Percentiles rank a stretch among this genome's conserved stretches.
These are phyloP conservation scores for Agaricus sinodeliciosus DNA, from an alignment of 768 basidiomycete genomes.

Conservation along the genomic window DNA sequence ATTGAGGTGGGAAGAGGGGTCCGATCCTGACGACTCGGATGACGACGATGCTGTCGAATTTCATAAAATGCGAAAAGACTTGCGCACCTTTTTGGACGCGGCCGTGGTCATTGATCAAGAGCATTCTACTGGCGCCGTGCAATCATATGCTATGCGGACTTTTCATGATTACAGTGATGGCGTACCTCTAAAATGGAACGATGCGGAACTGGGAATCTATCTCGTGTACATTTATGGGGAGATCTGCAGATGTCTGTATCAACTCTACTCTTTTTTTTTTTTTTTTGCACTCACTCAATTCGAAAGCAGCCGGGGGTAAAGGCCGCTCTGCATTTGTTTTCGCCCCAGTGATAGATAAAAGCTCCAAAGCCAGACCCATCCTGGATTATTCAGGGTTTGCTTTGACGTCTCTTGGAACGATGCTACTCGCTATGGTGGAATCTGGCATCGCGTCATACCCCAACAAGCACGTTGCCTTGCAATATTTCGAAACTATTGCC, in stretches of 20 bases:
- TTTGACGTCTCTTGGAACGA: conserved; percentile 84
- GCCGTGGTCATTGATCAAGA: conserved; percentile 80
- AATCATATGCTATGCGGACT: conserved; percentile 66
- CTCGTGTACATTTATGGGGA: conserved; percentile 93
- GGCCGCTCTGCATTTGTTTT: conserved; percentile 86
- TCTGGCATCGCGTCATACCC: conserved; percentile 80
- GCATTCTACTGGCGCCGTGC: conserved; percentile 75
- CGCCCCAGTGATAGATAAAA: conserved; percentile 53
- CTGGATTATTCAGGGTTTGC: conserved; percentile 72
- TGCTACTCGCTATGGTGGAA: conserved; percentile 78
- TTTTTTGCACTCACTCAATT: conserved; percentile 8
- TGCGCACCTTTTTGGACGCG: conserved; percentile 82
- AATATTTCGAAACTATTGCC: conserved; percentile 90
- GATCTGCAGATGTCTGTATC: conserved; percentile 71
- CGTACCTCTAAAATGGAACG: conserved; percentile 74
- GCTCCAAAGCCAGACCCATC: conserved; percentile 57
- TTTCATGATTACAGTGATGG: conserved; percentile 65
- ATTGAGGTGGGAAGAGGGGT: conserved; percentile 85
- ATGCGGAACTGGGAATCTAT: conserved; percentile 90
- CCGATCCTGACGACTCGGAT: conserved; percentile 76
- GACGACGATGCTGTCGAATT: conserved; percentile 85
- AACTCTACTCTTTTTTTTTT: not conserved
- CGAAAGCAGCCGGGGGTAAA: conserved; percentile 56
- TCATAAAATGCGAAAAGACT: conserved; percentile 80
- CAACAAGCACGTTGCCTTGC: conserved; percentile 76